Conservation (phyloP, 495 filamentous ascomycete species). For the Glarea lozoyensis region DNA sequence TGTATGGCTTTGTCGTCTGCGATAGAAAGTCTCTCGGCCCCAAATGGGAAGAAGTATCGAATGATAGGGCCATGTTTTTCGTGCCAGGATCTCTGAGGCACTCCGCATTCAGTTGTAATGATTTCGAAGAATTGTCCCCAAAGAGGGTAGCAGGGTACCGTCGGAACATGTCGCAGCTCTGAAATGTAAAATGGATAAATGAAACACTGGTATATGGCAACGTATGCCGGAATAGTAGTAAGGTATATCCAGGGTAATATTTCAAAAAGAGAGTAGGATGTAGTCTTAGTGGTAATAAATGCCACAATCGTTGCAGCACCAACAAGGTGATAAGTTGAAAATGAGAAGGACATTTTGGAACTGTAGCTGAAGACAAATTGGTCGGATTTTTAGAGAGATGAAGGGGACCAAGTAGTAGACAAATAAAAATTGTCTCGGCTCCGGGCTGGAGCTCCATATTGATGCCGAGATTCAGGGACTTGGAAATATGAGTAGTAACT, state of each 20-base stretch:
- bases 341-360: constrained; percentile 1
- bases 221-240: constrained; percentile 10
- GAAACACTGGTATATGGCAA: constrained; percentile 26
- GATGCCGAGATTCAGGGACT: too few species aligned
- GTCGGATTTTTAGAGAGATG: background rate
- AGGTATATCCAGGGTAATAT: constrained; percentile 9
- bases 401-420: constrained; percentile 46
- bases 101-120: constrained; percentile 29
- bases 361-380: background rate
- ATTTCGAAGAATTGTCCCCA: constrained; percentile 34
- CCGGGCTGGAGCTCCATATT: too few species aligned
- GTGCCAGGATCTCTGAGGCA: constrained; percentile 34
- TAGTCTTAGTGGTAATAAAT: constrained; percentile 7
- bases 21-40: constrained; percentile 33
- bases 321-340: constrained; percentile 3
- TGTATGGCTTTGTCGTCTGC: constrained; percentile 35
- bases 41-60: constrained; percentile 37
- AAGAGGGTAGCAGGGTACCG: constrained; percentile 32
- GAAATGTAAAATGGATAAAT: constrained; percentile 34
- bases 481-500: too few species aligned
- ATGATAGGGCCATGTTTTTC: constrained; percentile 31
- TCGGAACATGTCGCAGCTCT: constrained; percentile 33
- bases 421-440: too few species aligned
- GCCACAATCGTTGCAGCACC: background rate
- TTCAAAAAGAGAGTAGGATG: background rate